Conservation (phyloP, 148 eudicot genomes). For the Vaccinium darrowii region DNA sequence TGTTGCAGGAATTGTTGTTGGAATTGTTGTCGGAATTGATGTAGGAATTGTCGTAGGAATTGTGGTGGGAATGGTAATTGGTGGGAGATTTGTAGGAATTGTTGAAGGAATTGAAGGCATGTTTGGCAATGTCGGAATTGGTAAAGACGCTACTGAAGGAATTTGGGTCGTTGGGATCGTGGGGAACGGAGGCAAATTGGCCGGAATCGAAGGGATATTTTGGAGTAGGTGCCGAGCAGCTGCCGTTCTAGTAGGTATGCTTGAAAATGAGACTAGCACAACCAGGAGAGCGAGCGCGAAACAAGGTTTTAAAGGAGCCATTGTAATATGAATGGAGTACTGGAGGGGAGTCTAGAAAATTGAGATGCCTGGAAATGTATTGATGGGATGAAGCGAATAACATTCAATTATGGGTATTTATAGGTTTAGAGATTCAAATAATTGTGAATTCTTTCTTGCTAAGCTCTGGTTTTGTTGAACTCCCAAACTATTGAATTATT, state of each 20-base stretch:
- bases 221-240: background rate
- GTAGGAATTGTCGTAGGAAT: no score
- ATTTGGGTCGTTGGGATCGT: background rate
- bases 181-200: background rate
- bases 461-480: no score
- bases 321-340: background rate
- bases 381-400: no score
- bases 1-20: no score
- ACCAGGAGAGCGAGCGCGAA: background rate
- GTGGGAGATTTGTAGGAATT: background rate
- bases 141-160: background rate
- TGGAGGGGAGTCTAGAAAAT: no score
- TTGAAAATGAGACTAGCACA: background rate
- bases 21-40: no score
- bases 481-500: no score
- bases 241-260: background rate
- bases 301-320: background rate
- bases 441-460: no score
- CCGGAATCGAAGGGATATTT: background rate
- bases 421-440: no score
- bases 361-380: no score
- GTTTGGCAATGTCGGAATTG: background rate
- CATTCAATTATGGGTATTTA: no score
- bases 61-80: background rate
- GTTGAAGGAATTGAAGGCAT: background rate